Conservation (phyloP, 768 basidiomycete genomes). For the Kwoniella europaea region DNA sequence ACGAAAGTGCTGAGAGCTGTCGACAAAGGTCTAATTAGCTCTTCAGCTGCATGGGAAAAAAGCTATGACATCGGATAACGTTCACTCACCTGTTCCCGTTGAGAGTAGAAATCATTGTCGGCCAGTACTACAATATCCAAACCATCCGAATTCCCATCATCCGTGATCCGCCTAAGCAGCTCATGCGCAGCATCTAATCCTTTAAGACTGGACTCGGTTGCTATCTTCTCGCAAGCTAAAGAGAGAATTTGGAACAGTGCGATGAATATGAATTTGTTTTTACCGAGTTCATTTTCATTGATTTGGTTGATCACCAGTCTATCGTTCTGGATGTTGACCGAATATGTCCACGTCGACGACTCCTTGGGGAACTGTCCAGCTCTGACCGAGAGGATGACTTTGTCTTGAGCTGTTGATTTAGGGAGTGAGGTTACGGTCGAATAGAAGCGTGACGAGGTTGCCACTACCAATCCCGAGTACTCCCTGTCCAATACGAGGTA, state of each 20-base stretch:
- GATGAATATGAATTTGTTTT: conserved; percentile 90
- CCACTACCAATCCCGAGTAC: conserved; percentile 84
- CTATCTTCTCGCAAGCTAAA: conserved; percentile 61
- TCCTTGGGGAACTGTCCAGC: conserved; percentile 90
- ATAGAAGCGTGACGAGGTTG: conserved; percentile 93
- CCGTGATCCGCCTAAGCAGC: conserved; percentile 21
- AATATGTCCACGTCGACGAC: conserved; percentile 69
- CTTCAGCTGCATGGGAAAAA: background rate
- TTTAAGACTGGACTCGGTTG: background rate
- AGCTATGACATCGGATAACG: background rate
- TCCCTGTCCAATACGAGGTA: conserved; percentile 92
- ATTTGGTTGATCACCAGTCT: conserved; percentile 15
- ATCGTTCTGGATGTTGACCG: conserved; percentile 55
- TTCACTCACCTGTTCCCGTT: conserved; percentile 73
- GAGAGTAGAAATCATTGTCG: conserved; percentile 98
- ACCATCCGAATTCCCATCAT: conserved; percentile 55
- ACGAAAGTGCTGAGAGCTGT: conserved; percentile 69
- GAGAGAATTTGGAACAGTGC: conserved; percentile 78
- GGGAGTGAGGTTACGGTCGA: conserved; percentile 64
- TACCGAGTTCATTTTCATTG: conserved; percentile 20
- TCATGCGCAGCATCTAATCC: conserved; percentile 21
- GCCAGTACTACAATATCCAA: conserved; percentile 83
- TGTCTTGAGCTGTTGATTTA: conserved; percentile 42
- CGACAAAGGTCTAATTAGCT: background rate
- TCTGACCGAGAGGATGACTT: conserved; percentile 67